phyloP scores from a whole-genome alignment of 2,329 filamentous ascomycete genomes.

The Aspergillus sp. region DNA sequence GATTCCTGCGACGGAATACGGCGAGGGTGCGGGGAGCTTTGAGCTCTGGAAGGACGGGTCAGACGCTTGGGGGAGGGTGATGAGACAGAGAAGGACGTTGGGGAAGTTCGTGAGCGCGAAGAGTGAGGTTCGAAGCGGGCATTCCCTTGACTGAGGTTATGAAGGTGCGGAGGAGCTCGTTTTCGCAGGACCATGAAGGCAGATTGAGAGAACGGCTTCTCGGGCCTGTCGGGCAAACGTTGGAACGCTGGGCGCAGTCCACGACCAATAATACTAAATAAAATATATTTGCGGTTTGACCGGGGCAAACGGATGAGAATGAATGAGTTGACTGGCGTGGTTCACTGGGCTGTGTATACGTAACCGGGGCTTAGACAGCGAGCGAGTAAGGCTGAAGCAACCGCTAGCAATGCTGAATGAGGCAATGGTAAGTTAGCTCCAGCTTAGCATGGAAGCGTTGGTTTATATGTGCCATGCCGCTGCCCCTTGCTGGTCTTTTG shows the following conservation, averaged over 20 bases:
- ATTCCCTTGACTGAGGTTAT: constrained; percentile 33
- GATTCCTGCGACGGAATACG: constrained; percentile 30
- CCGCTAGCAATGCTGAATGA: constrained; percentile 5
- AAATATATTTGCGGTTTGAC: neutral
- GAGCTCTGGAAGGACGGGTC: constrained; percentile 27
- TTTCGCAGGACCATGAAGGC: constrained; percentile 42
- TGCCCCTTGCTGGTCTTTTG: neutral
- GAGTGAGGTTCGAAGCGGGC: constrained; percentile 30
- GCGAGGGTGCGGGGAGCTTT: constrained; percentile 27
- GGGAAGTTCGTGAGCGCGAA: constrained; percentile 38
- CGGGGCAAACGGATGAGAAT: neutral
- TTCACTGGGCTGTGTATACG: constrained; percentile 15
- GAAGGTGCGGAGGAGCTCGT: constrained; percentile 36
- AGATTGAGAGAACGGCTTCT: constrained; percentile 8
- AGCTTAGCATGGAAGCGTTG: neutral
- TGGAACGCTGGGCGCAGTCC: constrained; percentile 14
- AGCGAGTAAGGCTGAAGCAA: constrained; percentile 2
- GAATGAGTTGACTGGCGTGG: constrained; percentile 12
- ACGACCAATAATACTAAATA: constrained; percentile 11
- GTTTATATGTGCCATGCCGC: constrained; percentile 14
- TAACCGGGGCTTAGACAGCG: constrained; percentile 14
- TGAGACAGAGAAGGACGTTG: constrained; percentile 27
- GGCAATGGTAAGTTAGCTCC: neutral
- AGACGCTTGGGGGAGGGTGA: constrained; percentile 29
- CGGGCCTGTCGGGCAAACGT: constrained; percentile 11